These are phyloP conservation scores for Durio zibethinus DNA, from an alignment of 345 rosid genomes.

Conservation along the genomic window DNA sequence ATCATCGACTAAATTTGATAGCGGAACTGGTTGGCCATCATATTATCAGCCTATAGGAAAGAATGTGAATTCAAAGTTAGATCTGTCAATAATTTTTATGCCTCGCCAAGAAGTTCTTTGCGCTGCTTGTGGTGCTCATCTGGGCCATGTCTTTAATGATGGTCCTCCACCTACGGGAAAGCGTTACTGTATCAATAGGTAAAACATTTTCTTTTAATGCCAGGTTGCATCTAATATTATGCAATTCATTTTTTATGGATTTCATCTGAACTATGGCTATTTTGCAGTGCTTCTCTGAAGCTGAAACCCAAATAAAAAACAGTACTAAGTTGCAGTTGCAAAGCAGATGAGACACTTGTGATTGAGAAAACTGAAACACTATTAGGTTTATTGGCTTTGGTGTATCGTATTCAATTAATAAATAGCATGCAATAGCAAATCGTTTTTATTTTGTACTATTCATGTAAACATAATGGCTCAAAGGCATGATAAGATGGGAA, in stretches of 20 bases:
- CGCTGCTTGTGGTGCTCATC: conserved; percentile 68
- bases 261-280: neutral
- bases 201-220: neutral
- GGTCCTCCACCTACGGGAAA: conserved; percentile 87
- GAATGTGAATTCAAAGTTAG: conserved; percentile 69
- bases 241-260: neutral
- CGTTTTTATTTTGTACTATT: neutral
- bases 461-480: neutral
- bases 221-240: neutral
- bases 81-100: conserved; percentile 81
- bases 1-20: conserved; percentile 88
- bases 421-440: neutral
- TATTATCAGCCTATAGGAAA: conserved; percentile 66
- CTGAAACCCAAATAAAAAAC: conserved; percentile 16
- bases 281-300: conserved; percentile 40
- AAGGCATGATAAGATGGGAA: too few species aligned
- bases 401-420: neutral
- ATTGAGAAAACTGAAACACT: neutral
- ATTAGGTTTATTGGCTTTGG: neutral
- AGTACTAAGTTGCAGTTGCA: neutral
- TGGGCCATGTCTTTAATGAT: conserved; percentile 84
- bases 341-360: neutral
- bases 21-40: conserved; percentile 99
- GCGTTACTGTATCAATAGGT: conserved; percentile 90
- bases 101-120: conserved; percentile 83